phyloP scores from a whole-genome alignment of 2,329 filamentous ascomycete species.

The Alternaria metachromatica region DNA sequence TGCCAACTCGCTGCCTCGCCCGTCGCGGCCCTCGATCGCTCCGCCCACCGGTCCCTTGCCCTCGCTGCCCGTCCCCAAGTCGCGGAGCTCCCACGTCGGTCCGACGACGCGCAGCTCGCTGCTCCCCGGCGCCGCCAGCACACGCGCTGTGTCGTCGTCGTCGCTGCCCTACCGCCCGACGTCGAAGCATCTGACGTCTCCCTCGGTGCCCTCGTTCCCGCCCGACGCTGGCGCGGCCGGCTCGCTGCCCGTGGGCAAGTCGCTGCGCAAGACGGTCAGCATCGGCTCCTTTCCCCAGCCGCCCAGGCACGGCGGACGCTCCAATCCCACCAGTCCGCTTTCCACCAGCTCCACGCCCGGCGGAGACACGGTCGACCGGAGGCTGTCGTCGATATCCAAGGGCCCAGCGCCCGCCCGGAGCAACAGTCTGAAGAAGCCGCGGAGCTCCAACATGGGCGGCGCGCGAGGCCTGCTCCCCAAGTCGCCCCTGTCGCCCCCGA shows the following conservation, averaged over 20 bases:
- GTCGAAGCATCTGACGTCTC: conserved; percentile 37
- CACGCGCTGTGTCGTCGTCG: conserved; percentile 44
- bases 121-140: conserved; percentile 34
- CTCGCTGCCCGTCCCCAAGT: conserved; percentile 74
- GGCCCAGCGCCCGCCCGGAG: conserved; percentile 37
- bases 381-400: conserved; percentile 36
- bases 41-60: conserved; percentile 76
- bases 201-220: conserved; percentile 58
- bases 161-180: conserved; percentile 36
- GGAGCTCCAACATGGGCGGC: conserved; percentile 49
- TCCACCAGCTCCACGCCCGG: conserved; percentile 56
- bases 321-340: conserved; percentile 60
- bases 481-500: conserved; percentile 64
- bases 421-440: conserved; percentile 56
- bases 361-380: conserved; percentile 42
- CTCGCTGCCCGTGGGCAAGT: conserved; percentile 60
- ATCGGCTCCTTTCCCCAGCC: conserved; percentile 94
- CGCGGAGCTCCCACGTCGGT: conserved; percentile 62
- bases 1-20: conserved; percentile 70
- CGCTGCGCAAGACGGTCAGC: conserved; percentile 85
- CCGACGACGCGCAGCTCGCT: conserved; percentile 39
- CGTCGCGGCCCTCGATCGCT: conserved; percentile 66
- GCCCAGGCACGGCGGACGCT: conserved; percentile 67
- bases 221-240: conserved; percentile 49
- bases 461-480: conserved; percentile 40